Evolutionary conservation across 805 yeast species (phyloP), one percentile per base, ranked within the genome.

Genomic region (Teunomyces panamensis): DNA sequence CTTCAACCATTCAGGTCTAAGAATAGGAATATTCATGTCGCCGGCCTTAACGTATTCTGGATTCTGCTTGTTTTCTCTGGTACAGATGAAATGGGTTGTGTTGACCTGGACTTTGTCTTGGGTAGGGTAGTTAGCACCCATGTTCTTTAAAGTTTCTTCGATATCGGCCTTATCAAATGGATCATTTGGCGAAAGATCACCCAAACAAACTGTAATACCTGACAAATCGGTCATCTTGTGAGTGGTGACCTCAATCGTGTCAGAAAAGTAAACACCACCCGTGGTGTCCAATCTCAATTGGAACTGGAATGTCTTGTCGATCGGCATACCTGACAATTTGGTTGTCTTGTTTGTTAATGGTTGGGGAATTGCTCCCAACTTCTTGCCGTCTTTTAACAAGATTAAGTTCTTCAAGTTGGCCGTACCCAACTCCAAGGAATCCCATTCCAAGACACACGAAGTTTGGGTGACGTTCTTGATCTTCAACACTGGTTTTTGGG

Each of bases 141-240:
- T 86, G n/a, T 78, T 76, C 26, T 63, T 56, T 58, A 89, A 77
- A 1, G 89, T 73, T 6, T 72, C 74, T 49, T 79, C 80, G 49
- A 94, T 79, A 52, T 89, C 95, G 42, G 59, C 58, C 9, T 53
- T 52, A 1, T 67, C 59, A 48, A 72, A 73, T 43, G 62, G 71
- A 41, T 83, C 83, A 44, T 74, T 71, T 37, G 78, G 72, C 51
- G 82, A 84, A 49, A 91, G 75, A 41, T 87, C 86, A 34, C 99
- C 98, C 45, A 90, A 64, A 65, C 98, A 92, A 1, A 89, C 86
- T 0, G 92, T 89, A 48, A 94, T 89, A 50, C 99, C 99, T 2
- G 89, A 78, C 57, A 94, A 75, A 67, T 94, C 97, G 0, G 97
- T 90, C 97, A 92, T 90, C 61, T 89, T 91, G 64, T 90, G 98